These are phyloP conservation scores for Aspergillus spinulosporus DNA, from an alignment of 2,329 filamentous ascomycete genomes.

Conservation along the genomic window DNA sequence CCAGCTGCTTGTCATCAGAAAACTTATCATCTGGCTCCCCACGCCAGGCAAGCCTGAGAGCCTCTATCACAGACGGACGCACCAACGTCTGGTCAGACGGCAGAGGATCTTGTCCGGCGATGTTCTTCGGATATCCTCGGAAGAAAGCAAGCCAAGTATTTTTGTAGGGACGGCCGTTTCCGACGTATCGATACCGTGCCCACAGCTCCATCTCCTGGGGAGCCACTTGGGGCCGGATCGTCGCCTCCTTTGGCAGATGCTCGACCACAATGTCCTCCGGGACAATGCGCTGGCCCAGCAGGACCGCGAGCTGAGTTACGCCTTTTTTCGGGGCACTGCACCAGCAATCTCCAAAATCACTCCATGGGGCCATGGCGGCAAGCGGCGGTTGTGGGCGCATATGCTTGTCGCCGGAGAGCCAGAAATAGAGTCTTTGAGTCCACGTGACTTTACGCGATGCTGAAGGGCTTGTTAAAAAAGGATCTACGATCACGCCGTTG, in stretches of 20 bases:
- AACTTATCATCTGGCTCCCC: slow-evolving; percentile 35
- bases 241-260: slow-evolving; percentile 65
- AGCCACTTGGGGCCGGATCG: slow-evolving; percentile 60
- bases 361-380: slow-evolving; percentile 68
- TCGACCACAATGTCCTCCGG: slow-evolving; percentile 72
- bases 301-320: slow-evolving; percentile 44
- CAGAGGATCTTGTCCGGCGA: slow-evolving; percentile 12
- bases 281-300: slow-evolving; percentile 52
- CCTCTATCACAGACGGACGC: slow-evolving; percentile 33
- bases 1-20: slow-evolving; percentile 39
- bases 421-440: slow-evolving; percentile 23
- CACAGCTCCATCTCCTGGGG: slow-evolving; percentile 71
- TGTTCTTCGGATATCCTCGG: slow-evolving; percentile 5
- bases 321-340: slow-evolving; percentile 60
- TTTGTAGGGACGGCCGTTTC: background rate
- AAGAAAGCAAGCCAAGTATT: background rate
- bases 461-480: slow-evolving; percentile 59
- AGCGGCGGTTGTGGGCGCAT: slow-evolving; percentile 42
- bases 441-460: slow-evolving; percentile 35
- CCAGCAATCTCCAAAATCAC: slow-evolving; percentile 84
- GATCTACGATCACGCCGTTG: slow-evolving; percentile 66
- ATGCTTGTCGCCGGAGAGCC: slow-evolving; percentile 11
- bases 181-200: slow-evolving; percentile 50
- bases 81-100: slow-evolving; percentile 23
- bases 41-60: slow-evolving; percentile 32